Percentiles rank a stretch among this genome's conserved stretches.
Evolutionary conservation across 2,329 filamentous ascomycete species (phyloP).

Genomic region (Fusarium marasasianum): DNA sequence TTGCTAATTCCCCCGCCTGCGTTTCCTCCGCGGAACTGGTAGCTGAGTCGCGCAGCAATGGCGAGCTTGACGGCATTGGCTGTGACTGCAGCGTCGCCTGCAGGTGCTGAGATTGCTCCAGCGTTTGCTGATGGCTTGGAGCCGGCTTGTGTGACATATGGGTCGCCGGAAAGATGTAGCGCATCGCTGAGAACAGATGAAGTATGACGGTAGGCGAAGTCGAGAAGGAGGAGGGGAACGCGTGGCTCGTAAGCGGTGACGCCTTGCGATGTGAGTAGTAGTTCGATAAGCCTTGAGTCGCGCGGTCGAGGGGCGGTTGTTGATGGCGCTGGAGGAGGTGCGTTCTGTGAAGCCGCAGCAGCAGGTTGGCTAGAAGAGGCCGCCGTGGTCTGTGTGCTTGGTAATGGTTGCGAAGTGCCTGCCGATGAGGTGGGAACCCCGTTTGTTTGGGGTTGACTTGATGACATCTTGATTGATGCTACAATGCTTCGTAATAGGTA

Average conservation of each 20-base stretch:
- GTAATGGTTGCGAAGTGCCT: slow-evolving; percentile 49
- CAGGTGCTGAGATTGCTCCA: slow-evolving; percentile 59
- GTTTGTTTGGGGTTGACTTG: slow-evolving; percentile 62
- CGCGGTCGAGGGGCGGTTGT: slow-evolving; percentile 69
- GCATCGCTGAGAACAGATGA: slow-evolving; percentile 76
- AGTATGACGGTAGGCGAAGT: slow-evolving; percentile 87
- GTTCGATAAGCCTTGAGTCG: slow-evolving; percentile 81
- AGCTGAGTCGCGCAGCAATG: slow-evolving; percentile 73
- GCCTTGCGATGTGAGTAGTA: slow-evolving; percentile 80
- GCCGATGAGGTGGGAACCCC: slow-evolving; percentile 57
- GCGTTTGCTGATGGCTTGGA: slow-evolving; percentile 59
- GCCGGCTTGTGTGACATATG: slow-evolving; percentile 69
- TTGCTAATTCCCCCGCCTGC: slow-evolving; percentile 69
- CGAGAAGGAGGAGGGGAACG: slow-evolving; percentile 82
- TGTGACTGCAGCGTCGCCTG: slow-evolving; percentile 66
- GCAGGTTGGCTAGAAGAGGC: slow-evolving; percentile 42
- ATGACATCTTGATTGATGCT: slow-evolving; percentile 43
- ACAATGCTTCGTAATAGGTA: not conserved
- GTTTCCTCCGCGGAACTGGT: slow-evolving; percentile 71
- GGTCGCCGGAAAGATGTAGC: slow-evolving; percentile 73
- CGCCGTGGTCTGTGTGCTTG: slow-evolving; percentile 49
- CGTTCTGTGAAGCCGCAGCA: slow-evolving; percentile 35
- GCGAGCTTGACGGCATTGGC: slow-evolving; percentile 77
- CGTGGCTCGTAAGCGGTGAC: slow-evolving; percentile 84
- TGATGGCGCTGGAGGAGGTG: slow-evolving; percentile 45